Base-by-base conservation (phyloP, 306 rosid species). In the Quercus variabilis region DNA sequence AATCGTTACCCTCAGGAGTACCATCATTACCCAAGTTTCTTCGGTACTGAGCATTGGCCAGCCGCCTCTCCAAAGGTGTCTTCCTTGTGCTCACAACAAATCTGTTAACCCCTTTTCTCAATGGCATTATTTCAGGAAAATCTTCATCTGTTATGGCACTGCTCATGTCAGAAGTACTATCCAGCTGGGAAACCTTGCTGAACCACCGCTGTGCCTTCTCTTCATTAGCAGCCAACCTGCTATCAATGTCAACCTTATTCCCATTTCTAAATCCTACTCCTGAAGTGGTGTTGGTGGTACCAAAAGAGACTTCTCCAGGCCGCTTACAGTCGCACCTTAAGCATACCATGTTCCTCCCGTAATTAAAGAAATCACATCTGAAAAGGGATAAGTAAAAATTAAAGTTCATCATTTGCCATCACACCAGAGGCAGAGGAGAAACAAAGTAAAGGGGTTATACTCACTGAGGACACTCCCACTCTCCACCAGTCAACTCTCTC, bases 381-480 rank as follows among this genome's bases (percentile, higher is more conserved):
- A 79, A 78, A 84, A 80, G 23, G 43, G 69, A 72, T 78, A 74
- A 23, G 23, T 12, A 60, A 59, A 46, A 74, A 46, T 20, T 52
- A 20, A 77, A 31, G 76, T 69, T 76, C 20, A 51, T 71, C 5
- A 85, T 74, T 75, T 86, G 77, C 62, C 62, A 58, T 65, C 35
- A 67, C 38, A 38, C 70, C 17, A 25, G n/a, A 75, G 74, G 23
- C 73, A 49, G 10, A 64, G 49, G 46, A 76, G 51, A 75, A 71
- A 76, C 55, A 73, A 55, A 49, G 59, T 5, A 60, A 76, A 35
- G 54, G 79, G 74, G 72, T 55, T 67, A 78, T 83, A 79, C 99
- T 84, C 81, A 95, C 99, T 95, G 98, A 76, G 99, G 99, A 80
- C 99, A 95, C 83, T 95, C 99, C 99, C 99, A 95, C 84, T 95